Conservation (phyloP, 768 basidiomycete species). For the Sutorius australiensis region DNA sequence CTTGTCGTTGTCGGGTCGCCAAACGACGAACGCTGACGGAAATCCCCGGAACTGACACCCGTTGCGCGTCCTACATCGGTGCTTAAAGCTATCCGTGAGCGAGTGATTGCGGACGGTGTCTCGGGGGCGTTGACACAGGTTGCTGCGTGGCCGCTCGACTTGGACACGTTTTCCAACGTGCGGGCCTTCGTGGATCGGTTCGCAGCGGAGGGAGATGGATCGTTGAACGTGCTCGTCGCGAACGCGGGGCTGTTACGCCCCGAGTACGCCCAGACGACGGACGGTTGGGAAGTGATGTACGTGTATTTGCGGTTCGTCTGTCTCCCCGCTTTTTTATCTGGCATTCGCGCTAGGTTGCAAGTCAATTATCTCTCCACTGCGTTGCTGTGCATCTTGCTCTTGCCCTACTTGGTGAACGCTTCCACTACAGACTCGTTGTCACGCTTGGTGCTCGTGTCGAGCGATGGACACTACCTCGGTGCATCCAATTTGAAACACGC, state of each 20-base stretch:
- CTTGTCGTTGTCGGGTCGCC: background rate
- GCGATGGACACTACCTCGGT: slow-evolving; percentile 23
- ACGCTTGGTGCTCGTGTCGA: slow-evolving; percentile 28
- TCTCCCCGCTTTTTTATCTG: background rate
- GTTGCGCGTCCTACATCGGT: background rate
- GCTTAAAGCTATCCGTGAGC: slow-evolving; percentile 7
- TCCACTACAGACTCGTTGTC: slow-evolving; percentile 12
- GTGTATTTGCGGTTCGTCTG: slow-evolving; percentile 22
- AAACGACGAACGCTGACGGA: background rate
- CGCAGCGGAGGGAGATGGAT: slow-evolving; percentile 11
- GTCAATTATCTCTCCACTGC: slow-evolving; percentile 34
- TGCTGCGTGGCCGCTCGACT: slow-evolving; percentile 31
- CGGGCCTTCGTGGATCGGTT: slow-evolving; percentile 30
- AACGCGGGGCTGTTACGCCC: slow-evolving; percentile 24
- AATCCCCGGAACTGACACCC: background rate
- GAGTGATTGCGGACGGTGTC: slow-evolving; percentile 1
- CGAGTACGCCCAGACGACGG: slow-evolving; percentile 29
- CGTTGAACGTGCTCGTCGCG: slow-evolving; percentile 29
- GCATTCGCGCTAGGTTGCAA: slow-evolving; percentile 23
- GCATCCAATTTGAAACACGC: slow-evolving; percentile 1
- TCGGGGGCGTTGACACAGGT: slow-evolving; percentile 7
- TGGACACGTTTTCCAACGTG: slow-evolving; percentile 30
- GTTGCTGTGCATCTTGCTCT: slow-evolving; percentile 29
- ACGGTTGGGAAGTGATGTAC: slow-evolving; percentile 48
- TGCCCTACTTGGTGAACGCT: slow-evolving; percentile 28